Evolutionary conservation across 148 eudicot species (phyloP).

Genomic region (Cornus controversa): DNA sequence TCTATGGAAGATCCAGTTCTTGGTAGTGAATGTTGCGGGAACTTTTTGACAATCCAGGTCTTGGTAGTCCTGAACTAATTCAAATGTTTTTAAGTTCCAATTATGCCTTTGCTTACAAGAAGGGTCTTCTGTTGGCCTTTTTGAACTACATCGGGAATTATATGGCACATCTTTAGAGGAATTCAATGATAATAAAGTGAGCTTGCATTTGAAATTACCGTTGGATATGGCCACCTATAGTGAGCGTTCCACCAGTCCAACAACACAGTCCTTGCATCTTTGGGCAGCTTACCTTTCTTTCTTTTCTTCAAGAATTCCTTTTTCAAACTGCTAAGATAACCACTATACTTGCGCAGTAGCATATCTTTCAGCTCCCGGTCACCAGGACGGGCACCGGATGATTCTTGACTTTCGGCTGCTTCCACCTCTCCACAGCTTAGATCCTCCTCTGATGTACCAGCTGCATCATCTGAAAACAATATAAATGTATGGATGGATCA

Average conservation of each 20-base stretch:
- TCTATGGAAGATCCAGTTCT: background rate
- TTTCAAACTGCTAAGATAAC: constrained; percentile 40
- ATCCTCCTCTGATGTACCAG: constrained; percentile 32
- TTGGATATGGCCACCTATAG: constrained; percentile 56
- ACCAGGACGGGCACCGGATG: constrained; percentile 14
- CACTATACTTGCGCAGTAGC: constrained; percentile 43
- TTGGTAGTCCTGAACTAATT: background rate
- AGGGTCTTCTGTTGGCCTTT: background rate
- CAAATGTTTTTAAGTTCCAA: background rate
- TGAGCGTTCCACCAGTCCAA: constrained; percentile 57
- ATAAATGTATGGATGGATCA: background rate
- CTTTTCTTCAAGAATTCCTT: constrained; percentile 47
- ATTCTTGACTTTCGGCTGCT: constrained; percentile 28
- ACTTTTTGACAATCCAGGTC: background rate
- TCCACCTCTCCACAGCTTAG: constrained; percentile 30
- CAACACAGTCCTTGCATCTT: constrained; percentile 37
- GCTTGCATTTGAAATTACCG: constrained; percentile 24
- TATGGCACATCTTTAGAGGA: background rate
- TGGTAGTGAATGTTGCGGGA: background rate
- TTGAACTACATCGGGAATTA: background rate
- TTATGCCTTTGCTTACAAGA: too few species aligned
- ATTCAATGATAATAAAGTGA: background rate
- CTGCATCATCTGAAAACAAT: constrained; percentile 27
- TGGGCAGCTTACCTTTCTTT: constrained; percentile 57
- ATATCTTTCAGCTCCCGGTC: constrained; percentile 34